Evolutionary conservation across 768 basidiomycete genomes (phyloP), one percentile per base, ranked within the genome.

Genomic region (Daedaleopsis sinensis): DNA sequence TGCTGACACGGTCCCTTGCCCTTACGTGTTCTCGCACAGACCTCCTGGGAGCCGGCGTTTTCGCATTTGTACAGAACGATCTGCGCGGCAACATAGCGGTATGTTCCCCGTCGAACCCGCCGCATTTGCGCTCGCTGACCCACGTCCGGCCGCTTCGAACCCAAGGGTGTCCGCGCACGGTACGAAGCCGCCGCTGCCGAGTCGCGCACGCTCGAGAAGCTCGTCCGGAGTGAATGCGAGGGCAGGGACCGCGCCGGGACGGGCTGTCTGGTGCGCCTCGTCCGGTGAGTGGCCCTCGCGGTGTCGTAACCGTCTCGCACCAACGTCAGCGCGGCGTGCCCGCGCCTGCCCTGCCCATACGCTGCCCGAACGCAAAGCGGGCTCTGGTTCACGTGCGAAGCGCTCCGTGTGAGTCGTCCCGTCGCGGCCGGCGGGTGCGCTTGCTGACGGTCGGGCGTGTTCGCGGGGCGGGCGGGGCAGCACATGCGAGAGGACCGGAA

Each of bases 11-110:
- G 50, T 53, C 27, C 27, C 27, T 32, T 32, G 7, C 27, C 27
- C 27, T 32, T 53, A 53, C 52, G 52, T 53, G 38, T 53, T 24
- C 35, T 15, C 24, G 46, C 43, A 46, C 66, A 89, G 90, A 90
- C 74, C 77, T 91, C 21, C 74, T 91, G 37, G 89, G 89, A 23
- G 82, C 82, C 62, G 83, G 82, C 1, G 80, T 91, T 43, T 91
- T 92, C 74, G 83, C 81, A 47, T 92, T 91, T 68, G 84, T 91
- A 7, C 89, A 91, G 71, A 75, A 79, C 38, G 90, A 92, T 72
- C 79, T 92, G 64, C 78, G 82, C 70, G 82, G 76, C 64, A 91
- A 92, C 71, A 85, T 92, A 42, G 72, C 75, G 61, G 90, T 87
- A 66, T 52, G 82, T 76, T 1, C 64, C 56, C 38, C 23, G 18